These are phyloP conservation scores for Pseudocercospora ulei DNA, from an alignment of 2,329 filamentous ascomycete species.

Conservation along the genomic window DNA sequence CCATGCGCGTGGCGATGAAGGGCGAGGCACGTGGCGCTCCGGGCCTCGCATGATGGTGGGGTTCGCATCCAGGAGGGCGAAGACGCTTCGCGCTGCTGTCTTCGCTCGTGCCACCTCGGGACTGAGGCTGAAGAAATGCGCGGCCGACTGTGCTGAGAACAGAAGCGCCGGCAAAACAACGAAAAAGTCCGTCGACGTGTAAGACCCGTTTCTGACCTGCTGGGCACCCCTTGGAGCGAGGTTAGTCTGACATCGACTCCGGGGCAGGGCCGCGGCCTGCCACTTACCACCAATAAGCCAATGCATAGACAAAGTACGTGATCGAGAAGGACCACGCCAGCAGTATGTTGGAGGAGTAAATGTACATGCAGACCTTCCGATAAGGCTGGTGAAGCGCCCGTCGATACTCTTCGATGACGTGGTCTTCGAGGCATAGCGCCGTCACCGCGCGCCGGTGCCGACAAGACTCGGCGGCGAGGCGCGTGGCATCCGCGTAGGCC, in stretches of 20 bases:
- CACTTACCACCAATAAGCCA: slow-evolving; percentile 43
- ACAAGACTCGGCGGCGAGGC: slow-evolving; percentile 58
- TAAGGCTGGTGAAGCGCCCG: slow-evolving; percentile 36
- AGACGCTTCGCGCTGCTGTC: slow-evolving; percentile 39
- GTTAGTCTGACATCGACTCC: slow-evolving; percentile 1
- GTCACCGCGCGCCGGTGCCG: slow-evolving; percentile 54
- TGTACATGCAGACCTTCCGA: slow-evolving; percentile 36
- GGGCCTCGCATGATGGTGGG: slow-evolving; percentile 32
- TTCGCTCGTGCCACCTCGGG: slow-evolving; percentile 41
- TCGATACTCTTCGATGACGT: slow-evolving; percentile 36
- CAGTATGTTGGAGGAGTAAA: slow-evolving; percentile 36
- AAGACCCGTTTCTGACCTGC: slow-evolving; percentile 39
- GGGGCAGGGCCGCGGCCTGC: background rate
- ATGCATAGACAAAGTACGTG: slow-evolving; percentile 43
- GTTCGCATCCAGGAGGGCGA: slow-evolving; percentile 37
- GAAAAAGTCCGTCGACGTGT: slow-evolving; percentile 39
- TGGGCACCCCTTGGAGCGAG: slow-evolving; percentile 32
- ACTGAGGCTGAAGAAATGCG: slow-evolving; percentile 41
- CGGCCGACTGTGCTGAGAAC: slow-evolving; percentile 42
- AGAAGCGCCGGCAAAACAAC: slow-evolving; percentile 41
- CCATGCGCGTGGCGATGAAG: slow-evolving; percentile 7
- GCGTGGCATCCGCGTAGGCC: slow-evolving; percentile 55
- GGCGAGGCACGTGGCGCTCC: background rate
- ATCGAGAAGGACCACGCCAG: slow-evolving; percentile 41
- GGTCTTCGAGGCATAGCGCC: slow-evolving; percentile 37